Base-by-base conservation (phyloP, 768 basidiomycete species). In the Neoboletus brunneissimus region DNA sequence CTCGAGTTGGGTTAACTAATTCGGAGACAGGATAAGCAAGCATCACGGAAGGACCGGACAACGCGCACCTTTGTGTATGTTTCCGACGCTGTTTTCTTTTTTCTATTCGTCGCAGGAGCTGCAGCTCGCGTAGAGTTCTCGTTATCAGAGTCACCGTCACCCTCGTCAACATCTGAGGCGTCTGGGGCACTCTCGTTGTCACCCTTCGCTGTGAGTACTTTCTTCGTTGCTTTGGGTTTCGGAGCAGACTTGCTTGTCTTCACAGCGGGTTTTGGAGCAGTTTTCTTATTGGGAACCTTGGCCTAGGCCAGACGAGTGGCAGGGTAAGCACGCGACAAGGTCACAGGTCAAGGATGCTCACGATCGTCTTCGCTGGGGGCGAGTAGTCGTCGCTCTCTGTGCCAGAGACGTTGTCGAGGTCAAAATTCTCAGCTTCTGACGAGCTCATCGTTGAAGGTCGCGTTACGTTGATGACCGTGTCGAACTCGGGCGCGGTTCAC, bases 81-180 rank as follows among this genome's bases (percentile, higher is more conserved):
- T 67, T 98, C 92, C 8, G 91, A 92, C 2, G 90, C 91, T 13
- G 85, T 89, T 77, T 96, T 96, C 76, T 89, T 87, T 77, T 89
- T 89, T 53, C 70, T 67, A 7, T 74, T 76, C 16, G 71, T 54
- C 8, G 62, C 67, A 52, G 59, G 5, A 69, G 68, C 42, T 57
- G 62, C 42, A 59, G 58, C 46, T 29, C 68, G 65, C 20, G 60
- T 66, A 27, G 64, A 66, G 25, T 75, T 75, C 58, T 76, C 74
- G 48, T 77, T 75, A 23, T 76, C 76, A 49, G 71, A 77, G 56
- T 76, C 65, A 43, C 57, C 69, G 37, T 67, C 72, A n/a, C 62
- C 67, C 29, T 68, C 68, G 56, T 78, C 80, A 23, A 77, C 66
- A 16, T 78, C 79, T 51, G 76, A 71, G 44, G 65, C 69, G 65